These are phyloP conservation scores for Yamadazyma nakazawae DNA, from an alignment of 805 yeast genomes.

Conservation along the genomic window DNA sequence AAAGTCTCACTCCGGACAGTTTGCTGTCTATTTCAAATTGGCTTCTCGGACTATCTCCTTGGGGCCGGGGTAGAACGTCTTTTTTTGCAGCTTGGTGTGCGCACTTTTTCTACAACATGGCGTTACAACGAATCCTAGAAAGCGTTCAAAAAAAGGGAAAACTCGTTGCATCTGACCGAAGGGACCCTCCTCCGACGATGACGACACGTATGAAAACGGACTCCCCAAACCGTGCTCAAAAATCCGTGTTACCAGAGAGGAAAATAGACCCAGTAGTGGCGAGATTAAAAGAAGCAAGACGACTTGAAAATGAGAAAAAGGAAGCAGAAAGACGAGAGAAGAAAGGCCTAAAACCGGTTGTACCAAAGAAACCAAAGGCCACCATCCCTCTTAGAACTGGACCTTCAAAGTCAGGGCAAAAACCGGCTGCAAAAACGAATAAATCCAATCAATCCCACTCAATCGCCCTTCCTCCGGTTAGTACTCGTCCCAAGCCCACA, in stretches of 20 bases:
- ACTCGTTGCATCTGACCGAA: not conserved
- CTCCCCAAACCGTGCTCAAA: not conserved
- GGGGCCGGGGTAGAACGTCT: not conserved
- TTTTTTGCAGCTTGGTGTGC: not conserved
- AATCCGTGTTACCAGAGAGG: constrained; percentile 14
- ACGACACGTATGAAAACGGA: not conserved
- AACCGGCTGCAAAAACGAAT: not conserved
- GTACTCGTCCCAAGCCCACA: constrained; percentile 6
- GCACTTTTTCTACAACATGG: constrained; percentile 15
- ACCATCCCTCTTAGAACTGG: constrained; percentile 7
- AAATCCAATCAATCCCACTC: constrained; percentile 5
- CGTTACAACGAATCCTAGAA: constrained; percentile 29
- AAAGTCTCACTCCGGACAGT: too few species aligned
- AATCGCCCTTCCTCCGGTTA: constrained; percentile 4
- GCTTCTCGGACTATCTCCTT: too few species aligned
- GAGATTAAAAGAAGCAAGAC: constrained; percentile 62
- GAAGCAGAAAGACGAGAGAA: constrained; percentile 31
- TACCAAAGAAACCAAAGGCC: constrained; percentile 12
- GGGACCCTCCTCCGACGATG: not conserved
- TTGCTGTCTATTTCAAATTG: too few species aligned
- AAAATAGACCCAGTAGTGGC: constrained; percentile 67
- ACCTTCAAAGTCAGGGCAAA: not conserved
- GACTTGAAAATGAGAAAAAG: constrained; percentile 48
- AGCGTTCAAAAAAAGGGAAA: constrained; percentile 30
- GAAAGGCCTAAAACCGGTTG: constrained; percentile 30